phyloP scores from a whole-genome alignment of 495 filamentous ascomycete species.

The Penicillium salamii region DNA sequence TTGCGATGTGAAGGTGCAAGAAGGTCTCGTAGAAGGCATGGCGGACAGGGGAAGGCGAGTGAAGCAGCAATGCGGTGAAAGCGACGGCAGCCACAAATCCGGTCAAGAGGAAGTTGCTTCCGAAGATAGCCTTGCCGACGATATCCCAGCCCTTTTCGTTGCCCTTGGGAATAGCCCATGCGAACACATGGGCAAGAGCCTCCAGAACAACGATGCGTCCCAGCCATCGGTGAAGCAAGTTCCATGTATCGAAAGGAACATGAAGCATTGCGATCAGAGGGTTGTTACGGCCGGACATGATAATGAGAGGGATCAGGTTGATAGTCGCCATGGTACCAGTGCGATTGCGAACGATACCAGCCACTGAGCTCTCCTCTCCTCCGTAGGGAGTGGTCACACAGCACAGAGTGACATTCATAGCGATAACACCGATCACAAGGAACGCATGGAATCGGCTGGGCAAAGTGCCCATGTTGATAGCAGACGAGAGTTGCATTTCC shows the following conservation, averaged over 20 bases:
- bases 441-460: conserved; percentile 80
- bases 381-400: conserved; percentile 66
- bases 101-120: conserved; percentile 56
- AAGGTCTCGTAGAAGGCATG: conserved; percentile 98
- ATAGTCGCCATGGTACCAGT: conserved; percentile 72
- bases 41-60: conserved; percentile 71
- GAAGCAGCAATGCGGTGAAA: conserved; percentile 57
- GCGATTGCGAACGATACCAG: conserved; percentile 64
- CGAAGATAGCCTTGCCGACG: conserved; percentile 44
- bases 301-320: conserved; percentile 74
- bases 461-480: conserved; percentile 79
- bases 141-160: conserved; percentile 63
- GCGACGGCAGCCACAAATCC: conserved; percentile 48
- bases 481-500: conserved; percentile 74
- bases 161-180: conserved; percentile 65
- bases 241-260: conserved; percentile 75
- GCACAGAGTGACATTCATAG: conserved; percentile 75
- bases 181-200: conserved; percentile 58
- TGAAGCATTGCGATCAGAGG: conserved; percentile 62
- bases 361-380: conserved; percentile 33
- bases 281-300: conserved; percentile 68
- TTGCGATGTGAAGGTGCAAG: conserved; percentile 73
- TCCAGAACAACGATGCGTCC: conserved; percentile 70
- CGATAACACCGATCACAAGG: conserved; percentile 67
- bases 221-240: conserved; percentile 76